A percentile compares a stretch with the other conserved stretches of the same genome.
Evolutionary conservation across 257 asterid species (phyloP).

Genomic region (Nicotiana benthamiana): DNA sequence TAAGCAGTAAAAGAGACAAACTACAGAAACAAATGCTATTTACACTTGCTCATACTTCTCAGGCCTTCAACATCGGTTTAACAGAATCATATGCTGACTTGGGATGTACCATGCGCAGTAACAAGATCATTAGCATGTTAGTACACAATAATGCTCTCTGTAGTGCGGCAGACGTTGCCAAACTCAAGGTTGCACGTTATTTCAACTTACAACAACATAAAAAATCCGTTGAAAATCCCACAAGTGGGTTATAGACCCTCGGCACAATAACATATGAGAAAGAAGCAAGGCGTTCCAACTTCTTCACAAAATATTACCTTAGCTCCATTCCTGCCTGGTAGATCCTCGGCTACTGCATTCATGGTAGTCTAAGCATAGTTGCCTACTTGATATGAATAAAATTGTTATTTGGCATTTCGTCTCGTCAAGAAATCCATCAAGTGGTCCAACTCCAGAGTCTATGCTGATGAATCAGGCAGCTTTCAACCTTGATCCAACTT

Average conservation of each 20-base stretch:
- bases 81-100: neutral
- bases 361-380: neutral
- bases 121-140: neutral
- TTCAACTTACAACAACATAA: no score
- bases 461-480: neutral
- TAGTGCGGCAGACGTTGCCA: neutral
- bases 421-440: neutral
- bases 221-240: no score
- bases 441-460: neutral
- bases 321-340: neutral
- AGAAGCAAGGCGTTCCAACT: no score
- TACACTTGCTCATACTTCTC: neutral
- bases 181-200: neutral
- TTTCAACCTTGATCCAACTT: slow-evolving; percentile 44
- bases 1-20: neutral
- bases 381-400: neutral
- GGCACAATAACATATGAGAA: no score
- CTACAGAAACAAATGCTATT: neutral
- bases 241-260: no score
- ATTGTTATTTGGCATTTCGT: neutral
- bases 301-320: neutral
- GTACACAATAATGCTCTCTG: neutral
- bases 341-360: neutral
- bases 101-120: neutral
- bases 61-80: neutral